Evolutionary conservation across 495 filamentous ascomycete species (phyloP).

Genomic region (Aspergillus asperescens): DNA sequence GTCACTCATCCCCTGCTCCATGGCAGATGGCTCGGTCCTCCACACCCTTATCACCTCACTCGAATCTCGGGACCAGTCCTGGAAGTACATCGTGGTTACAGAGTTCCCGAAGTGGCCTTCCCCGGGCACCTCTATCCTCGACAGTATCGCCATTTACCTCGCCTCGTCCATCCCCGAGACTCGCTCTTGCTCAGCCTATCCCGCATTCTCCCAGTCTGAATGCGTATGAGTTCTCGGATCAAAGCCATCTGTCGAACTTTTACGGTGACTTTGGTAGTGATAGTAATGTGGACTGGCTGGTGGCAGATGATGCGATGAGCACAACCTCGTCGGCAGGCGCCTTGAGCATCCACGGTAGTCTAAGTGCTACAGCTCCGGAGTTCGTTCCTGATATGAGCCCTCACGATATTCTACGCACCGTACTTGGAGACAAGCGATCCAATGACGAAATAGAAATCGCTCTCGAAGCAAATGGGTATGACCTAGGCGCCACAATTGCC

Average conservation of each 20-base stretch:
- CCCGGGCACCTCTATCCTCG: constrained; percentile 50
- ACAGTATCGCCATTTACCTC: constrained; percentile 83
- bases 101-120: constrained; percentile 60
- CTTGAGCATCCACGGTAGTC: constrained; percentile 54
- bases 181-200: constrained; percentile 90
- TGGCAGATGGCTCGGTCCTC: constrained; percentile 78
- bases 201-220: constrained; percentile 91
- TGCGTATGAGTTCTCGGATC: constrained; percentile 83
- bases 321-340: constrained; percentile 66
- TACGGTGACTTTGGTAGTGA: constrained; percentile 91
- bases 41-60: constrained; percentile 72
- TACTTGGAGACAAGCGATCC: constrained; percentile 79
- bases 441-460: constrained; percentile 93
- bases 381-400: constrained; percentile 91
- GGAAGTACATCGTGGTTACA: constrained; percentile 74
- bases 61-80: constrained; percentile 70
- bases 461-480: constrained; percentile 84
- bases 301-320: constrained; percentile 81
- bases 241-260: constrained; percentile 70
- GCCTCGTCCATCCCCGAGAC: constrained; percentile 85
- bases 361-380: constrained; percentile 75
- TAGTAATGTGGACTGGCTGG: constrained; percentile 87
- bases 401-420: constrained; percentile 95
- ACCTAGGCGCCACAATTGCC: constrained; percentile 83
- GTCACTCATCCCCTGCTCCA: constrained; percentile 84